Base-by-base conservation (phyloP, 768 basidiomycete genomes). In the Dioszegia hungarica region DNA sequence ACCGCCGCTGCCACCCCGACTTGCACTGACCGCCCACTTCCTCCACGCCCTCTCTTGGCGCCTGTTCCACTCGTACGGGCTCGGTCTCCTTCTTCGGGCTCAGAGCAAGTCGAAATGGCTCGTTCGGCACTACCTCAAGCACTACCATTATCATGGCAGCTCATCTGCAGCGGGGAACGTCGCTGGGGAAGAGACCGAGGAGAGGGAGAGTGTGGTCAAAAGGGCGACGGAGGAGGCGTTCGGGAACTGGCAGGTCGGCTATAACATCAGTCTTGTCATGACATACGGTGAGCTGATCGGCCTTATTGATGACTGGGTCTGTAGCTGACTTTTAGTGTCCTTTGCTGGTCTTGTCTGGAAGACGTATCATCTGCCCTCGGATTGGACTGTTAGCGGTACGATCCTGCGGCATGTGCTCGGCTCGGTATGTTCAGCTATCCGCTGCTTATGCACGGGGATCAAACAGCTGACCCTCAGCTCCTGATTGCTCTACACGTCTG, bases 231-330 rank as follows among this genome's bases (percentile, higher is more conserved):
- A 85, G 36, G 95, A 99, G 72, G 90, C 94, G 0, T 99, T 97
- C 66, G 81, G 83, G 25, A 97, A 95, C 75, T 99, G 93, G 92
- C 97, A 97, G 77, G 81, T 81, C 4, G 81, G 90, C 25, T 98
- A 93, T 74, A 98, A 97, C 75, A 75, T 91, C 75, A 91, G 88
- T 75, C 80, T 93, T 81, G 86, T 85, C 75, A 95, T 97, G 92
- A 93, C 88, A 3, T 97, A 93, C 74, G 85, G 92, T 93, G 57
- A 19, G 81, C 77, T 25, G n/a, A 17, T 4, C 40, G n/a, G 31
- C 15, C n/a, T n/a, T n/a, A n/a, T n/a, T n/a, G n/a, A n/a, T n/a
- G n/a, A n/a, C n/a, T n/a, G n/a, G n/a, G n/a, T n/a, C n/a, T n/a
- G n/a, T n/a, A 48, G 56, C 54, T 62, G 40, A 55, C 40, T 12